Conservation (phyloP, 208 protist species). For the Herpetomonas tarakana region DNA sequence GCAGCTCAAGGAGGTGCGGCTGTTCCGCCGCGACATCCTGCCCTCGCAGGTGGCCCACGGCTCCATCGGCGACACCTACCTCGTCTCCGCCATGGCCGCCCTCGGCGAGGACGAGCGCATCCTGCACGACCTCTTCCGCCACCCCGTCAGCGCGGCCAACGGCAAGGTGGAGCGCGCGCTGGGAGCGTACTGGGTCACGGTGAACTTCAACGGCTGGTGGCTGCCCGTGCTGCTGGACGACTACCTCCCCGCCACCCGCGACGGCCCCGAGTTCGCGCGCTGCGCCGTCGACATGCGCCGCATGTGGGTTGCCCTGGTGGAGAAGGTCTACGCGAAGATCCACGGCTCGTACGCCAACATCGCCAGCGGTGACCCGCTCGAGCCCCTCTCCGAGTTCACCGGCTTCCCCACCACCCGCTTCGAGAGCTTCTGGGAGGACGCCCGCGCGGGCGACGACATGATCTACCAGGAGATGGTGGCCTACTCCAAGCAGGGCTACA, state of each 20-base stretch:
- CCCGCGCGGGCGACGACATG: constrained; percentile 32
- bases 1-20: constrained; percentile 52
- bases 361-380: constrained; percentile 38
- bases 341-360: constrained; percentile 75
- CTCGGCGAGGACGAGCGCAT: constrained; percentile 37
- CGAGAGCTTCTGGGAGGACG: constrained; percentile 45
- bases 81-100: constrained; percentile 63
- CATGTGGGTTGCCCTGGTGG: constrained; percentile 73
- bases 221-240: constrained; percentile 73
- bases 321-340: constrained; percentile 89
- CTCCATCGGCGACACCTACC: constrained; percentile 76
- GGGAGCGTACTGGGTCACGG: constrained; percentile 72
- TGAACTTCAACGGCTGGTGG: constrained; percentile 89
- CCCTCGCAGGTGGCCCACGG: constrained; percentile 71
- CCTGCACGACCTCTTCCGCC: constrained; percentile 60
- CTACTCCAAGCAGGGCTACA: constrained; percentile 40
- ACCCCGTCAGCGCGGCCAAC: constrained; percentile 50
- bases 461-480: constrained; percentile 51
- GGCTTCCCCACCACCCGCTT: constrained; percentile 46
- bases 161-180: constrained; percentile 50
- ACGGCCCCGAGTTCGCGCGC: constrained; percentile 54
- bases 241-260: constrained; percentile 58
- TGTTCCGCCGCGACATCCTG: constrained; percentile 62
- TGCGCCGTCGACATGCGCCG: constrained; percentile 51
- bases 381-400: constrained; percentile 60